phyloP scores from a whole-genome alignment of 495 filamentous ascomycete genomes.

The Trichoderma asperelloides region DNA sequence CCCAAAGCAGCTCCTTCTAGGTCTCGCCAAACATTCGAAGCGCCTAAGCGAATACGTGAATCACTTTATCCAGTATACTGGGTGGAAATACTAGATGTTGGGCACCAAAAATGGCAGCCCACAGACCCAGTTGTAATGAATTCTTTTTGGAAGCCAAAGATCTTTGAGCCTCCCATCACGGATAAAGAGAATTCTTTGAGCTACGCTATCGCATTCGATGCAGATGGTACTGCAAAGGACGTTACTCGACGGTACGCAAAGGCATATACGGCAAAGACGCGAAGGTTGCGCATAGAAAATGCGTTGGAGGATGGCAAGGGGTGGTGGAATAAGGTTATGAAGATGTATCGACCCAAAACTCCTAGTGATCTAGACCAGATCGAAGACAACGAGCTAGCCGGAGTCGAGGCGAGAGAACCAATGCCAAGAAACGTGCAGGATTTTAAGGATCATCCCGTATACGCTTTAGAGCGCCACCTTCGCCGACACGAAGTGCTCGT shows the following conservation, averaged over 20 bases:
- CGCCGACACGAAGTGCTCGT: slow-evolving; percentile 68
- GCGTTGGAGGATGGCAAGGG: slow-evolving; percentile 49
- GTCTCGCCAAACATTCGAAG: slow-evolving; percentile 16
- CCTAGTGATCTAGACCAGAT: slow-evolving; percentile 64
- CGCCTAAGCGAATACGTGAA: slow-evolving; percentile 40
- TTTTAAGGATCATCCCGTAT: slow-evolving; percentile 88
- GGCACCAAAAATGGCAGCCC: slow-evolving; percentile 81
- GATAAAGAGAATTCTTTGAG: slow-evolving; percentile 63
- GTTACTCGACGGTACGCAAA: slow-evolving; percentile 74
- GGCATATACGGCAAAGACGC: slow-evolving; percentile 81
- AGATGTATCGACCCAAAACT: slow-evolving; percentile 47
- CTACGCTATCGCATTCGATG: slow-evolving; percentile 82
- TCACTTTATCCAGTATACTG: slow-evolving; percentile 80
- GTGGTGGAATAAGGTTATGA: slow-evolving; percentile 65
- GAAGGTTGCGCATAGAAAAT: slow-evolving; percentile 61
- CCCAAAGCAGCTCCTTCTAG: slow-evolving; percentile 15
- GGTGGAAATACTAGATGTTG: slow-evolving; percentile 83
- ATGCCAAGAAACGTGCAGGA: slow-evolving; percentile 87
- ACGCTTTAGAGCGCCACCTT: slow-evolving; percentile 84
- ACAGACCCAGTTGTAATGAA: slow-evolving; percentile 77
- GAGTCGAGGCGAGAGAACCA: slow-evolving; percentile 63
- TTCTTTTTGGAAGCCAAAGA: slow-evolving; percentile 59
- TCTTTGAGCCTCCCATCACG: slow-evolving; percentile 70
- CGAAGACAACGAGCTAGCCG: slow-evolving; percentile 66
- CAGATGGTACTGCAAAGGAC: slow-evolving; percentile 62